Percentiles rank a stretch among this genome's conserved stretches.
phyloP scores from a whole-genome alignment of 805 yeast genomes.

The Sungouiozyma intestinalis region DNA sequence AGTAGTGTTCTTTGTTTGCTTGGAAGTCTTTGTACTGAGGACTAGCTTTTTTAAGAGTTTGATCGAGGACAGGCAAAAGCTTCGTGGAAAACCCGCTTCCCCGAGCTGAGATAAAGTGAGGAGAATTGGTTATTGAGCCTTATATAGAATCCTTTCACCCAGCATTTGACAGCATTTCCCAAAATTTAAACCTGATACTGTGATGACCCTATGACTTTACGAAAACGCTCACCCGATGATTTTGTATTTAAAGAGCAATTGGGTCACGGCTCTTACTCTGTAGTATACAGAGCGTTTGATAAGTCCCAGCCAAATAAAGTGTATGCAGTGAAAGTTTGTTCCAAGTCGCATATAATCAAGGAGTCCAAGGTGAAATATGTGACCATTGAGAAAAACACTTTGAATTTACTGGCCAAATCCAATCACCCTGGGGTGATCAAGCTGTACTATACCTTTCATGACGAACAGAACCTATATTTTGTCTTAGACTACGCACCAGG shows the following conservation, averaged over 20 bases:
- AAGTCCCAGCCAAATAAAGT: conserved; percentile 36
- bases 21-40: no score
- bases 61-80: no score
- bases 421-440: conserved; percentile 93
- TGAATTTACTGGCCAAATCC: conserved; percentile 61
- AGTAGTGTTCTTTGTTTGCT: no score
- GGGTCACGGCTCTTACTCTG: conserved; percentile 95
- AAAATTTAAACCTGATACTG: conserved; percentile 2
- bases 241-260: conserved; percentile 31
- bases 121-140: no score
- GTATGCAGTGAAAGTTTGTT: conserved; percentile 84
- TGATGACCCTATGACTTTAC: conserved; percentile 8
- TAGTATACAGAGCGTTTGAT: conserved; percentile 85
- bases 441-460: conserved; percentile 89
- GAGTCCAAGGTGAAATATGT: conserved; percentile 94
- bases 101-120: no score
- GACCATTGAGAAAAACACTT: conserved; percentile 84
- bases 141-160: no score
- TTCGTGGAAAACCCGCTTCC: no score
- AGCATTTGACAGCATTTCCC: no score
- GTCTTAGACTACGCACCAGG: conserved; percentile 91
- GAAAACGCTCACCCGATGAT: conserved; percentile 28
- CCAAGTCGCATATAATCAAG: conserved; percentile 85
- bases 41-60: no score
- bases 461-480: conserved; percentile 74